Base-by-base conservation (phyloP, 768 basidiomycete genomes). In the Suillus bovinus region DNA sequence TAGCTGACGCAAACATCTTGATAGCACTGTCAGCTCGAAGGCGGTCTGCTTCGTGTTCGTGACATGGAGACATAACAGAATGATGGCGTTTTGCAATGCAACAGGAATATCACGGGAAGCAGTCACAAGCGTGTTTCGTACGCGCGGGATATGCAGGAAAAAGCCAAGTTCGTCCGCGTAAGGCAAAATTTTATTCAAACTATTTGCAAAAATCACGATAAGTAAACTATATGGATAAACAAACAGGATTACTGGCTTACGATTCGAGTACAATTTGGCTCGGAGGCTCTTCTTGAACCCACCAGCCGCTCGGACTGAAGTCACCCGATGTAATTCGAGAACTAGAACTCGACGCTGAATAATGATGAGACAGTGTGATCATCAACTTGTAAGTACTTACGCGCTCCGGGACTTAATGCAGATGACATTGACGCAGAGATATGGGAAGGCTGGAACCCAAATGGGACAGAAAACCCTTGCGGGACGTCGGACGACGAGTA, bases 81-180 rank as follows among this genome's bases (percentile, higher is more conserved):
- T 82, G 1, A 84, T 79, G 5, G 76, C 76, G 62, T 76, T 82
- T 39, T 82, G 74, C 5, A 87, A 73, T 5, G 82, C 81, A 11
- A 82, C 80, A 5, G 82, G 74, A 36, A 85, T 80, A 9, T 79
- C 73, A 29, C 62, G 63, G 16, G 72, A 70, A 17, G 71, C 64
- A 11, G 76, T 71, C 9, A 78, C 68, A 27, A 70, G 75, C 44
- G 70, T 74, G 44, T 76, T 69, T 5, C 77, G 75, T 61, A 89
- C 84, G 4, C 85, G 80, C 6, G 73, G 65, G 4, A 74, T 50
- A 64, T 85, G 73, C 60, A 93, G 82, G 72, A 91, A 92, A 68
- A 91, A 86, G 5, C 88, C 88, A 61, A 90, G 80, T 66, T 86
- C 81, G 39, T 77, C 70, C 0, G 83, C 80, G 66, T 89, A 80